These are phyloP conservation scores for Hypoxylon sp. DNA, from an alignment of 2,329 filamentous ascomycete species.

Conservation along the genomic window DNA sequence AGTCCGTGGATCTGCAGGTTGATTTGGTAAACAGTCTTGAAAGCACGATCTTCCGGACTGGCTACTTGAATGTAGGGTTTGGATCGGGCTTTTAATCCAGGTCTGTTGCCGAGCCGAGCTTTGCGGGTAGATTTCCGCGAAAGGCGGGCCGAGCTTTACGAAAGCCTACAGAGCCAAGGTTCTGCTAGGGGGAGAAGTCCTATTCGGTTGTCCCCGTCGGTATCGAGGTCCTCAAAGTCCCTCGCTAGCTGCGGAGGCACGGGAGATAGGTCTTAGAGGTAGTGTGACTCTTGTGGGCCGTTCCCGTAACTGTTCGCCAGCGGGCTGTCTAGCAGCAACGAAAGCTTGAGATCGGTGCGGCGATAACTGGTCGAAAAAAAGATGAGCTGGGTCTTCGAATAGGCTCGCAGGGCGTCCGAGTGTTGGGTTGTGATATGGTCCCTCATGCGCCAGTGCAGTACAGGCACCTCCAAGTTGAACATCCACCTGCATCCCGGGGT, in stretches of 20 bases:
- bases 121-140: not conserved
- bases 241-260: not conserved
- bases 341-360: not conserved
- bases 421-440: conserved; percentile 6
- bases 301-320: not conserved
- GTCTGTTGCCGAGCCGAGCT: not conserved
- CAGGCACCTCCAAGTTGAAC: conserved; percentile 4
- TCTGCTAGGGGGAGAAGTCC: not conserved
- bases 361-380: not conserved
- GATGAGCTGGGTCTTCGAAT: not conserved
- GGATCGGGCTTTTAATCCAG: not conserved
- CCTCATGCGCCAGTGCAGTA: conserved; percentile 11
- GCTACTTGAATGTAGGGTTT: not conserved
- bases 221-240: not conserved
- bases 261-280: not conserved
- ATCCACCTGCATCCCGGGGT: not conserved
- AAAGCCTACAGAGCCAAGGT: not conserved
- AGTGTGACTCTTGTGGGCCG: not conserved
- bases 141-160: not conserved
- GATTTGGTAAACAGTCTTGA: not conserved
- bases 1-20: not conserved
- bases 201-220: no score
- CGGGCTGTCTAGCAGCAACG: not conserved
- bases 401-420: not conserved
- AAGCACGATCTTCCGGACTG: no score